phyloP scores from a whole-genome alignment of 495 filamentous ascomycete genomes.

The Aspergillus cristatus region DNA sequence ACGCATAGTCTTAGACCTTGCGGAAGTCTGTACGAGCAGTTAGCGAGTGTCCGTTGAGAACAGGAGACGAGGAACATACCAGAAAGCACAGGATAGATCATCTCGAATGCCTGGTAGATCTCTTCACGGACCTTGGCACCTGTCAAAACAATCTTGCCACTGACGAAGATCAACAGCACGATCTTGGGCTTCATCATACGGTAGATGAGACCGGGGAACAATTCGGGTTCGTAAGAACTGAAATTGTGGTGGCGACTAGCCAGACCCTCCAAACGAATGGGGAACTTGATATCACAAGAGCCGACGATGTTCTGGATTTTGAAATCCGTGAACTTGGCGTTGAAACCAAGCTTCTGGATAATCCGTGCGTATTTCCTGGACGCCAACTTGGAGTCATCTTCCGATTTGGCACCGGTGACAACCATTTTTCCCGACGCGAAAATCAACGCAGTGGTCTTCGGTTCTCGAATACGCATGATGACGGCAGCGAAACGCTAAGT shows the following conservation, averaged over 20 bases:
- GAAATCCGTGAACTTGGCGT: conserved; percentile 99
- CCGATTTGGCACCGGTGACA: conserved; percentile 95
- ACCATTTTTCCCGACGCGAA: conserved; percentile 99
- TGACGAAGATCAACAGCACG: conserved; percentile 96
- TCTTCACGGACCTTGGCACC: conserved; percentile 98
- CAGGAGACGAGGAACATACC: conserved; percentile 42
- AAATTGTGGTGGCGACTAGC: conserved; percentile 97
- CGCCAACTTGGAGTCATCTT: conserved; percentile 94
- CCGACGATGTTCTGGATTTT: conserved; percentile 99
- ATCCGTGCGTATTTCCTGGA: conserved; percentile 98
- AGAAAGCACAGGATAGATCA: conserved; percentile 97
- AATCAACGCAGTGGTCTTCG: conserved; percentile 96
- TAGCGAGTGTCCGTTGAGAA: conserved; percentile 17
- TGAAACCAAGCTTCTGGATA: conserved; percentile 99
- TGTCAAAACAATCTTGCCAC: conserved; percentile 96
- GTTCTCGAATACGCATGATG: conserved; percentile 99
- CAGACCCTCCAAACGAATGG: conserved; percentile 91
- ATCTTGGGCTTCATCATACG: conserved; percentile 99
- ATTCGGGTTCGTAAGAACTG: conserved; percentile 95
- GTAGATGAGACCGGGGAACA: conserved; percentile 99
- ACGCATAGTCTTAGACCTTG: conserved; percentile 44
- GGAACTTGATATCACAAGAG: conserved; percentile 98
- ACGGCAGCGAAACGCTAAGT: conserved; percentile 97
- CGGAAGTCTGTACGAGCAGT: conserved; percentile 51
- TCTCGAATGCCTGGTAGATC: conserved; percentile 97